Percentiles rank a stretch among this genome's conserved stretches.
These are phyloP conservation scores for Magnaporthiopsis poae DNA, from an alignment of 2,329 filamentous ascomycete genomes.

Conservation along the genomic window DNA sequence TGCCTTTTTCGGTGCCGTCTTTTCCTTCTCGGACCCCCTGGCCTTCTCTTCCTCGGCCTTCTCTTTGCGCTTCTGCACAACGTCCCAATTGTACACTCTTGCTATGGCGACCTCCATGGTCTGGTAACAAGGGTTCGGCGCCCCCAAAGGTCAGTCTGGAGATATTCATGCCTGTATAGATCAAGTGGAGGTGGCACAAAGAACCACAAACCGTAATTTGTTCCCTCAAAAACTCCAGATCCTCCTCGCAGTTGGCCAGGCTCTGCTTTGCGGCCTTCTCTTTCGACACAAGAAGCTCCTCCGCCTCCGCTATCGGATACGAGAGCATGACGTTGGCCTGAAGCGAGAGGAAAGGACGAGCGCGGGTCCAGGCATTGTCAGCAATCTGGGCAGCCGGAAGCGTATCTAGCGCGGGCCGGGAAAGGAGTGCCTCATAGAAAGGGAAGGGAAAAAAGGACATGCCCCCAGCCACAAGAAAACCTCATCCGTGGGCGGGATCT, in stretches of 20 bases:
- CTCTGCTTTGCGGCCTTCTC: slow-evolving; percentile 69
- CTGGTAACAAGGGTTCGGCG: slow-evolving; percentile 32
- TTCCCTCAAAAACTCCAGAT: slow-evolving; percentile 87
- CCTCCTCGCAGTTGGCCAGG: slow-evolving; percentile 83
- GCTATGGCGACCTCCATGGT: slow-evolving; percentile 95
- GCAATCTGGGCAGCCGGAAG: background rate
- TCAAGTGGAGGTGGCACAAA: background rate
- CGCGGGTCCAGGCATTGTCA: background rate
- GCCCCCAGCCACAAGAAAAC: slow-evolving; percentile 96
- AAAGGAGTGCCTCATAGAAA: background rate
- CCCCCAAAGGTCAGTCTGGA: background rate
- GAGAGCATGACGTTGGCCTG: slow-evolving; percentile 95
- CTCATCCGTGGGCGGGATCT: slow-evolving; percentile 72
- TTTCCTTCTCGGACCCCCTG: slow-evolving; percentile 22
- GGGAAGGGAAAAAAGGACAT: slow-evolving; percentile 22
- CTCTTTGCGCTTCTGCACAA: slow-evolving; percentile 88
- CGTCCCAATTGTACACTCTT: slow-evolving; percentile 98
- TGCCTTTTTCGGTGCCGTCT: slow-evolving; percentile 1
- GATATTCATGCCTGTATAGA: background rate
- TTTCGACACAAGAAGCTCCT: slow-evolving; percentile 67
- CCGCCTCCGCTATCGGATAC: slow-evolving; percentile 82
- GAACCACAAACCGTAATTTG: slow-evolving; percentile 71
- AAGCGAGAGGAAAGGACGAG: too few species aligned
- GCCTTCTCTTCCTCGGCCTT: slow-evolving; percentile 54
- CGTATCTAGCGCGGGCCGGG: background rate